A percentile compares a stretch with the other conserved stretches of the same genome.
Conservation (phyloP, 2,329 filamentous ascomycete species). For the Cercospora berteroae region DNA sequence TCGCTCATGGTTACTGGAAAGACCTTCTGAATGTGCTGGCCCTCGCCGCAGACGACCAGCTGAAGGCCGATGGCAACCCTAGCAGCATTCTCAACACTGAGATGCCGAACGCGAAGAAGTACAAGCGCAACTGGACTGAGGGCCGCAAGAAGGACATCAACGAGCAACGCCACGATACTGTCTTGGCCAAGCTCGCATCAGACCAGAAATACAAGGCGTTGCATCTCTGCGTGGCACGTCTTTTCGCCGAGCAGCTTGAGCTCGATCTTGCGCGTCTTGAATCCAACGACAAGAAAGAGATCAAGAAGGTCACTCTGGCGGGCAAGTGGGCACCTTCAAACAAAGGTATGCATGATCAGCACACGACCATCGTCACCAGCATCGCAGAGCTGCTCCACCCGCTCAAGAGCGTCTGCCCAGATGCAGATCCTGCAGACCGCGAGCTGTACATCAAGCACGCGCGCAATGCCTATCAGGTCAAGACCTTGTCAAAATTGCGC, state of each 20-base stretch:
- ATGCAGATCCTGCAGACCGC: constrained; percentile 39
- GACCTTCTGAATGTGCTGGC: constrained; percentile 59
- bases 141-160: constrained; percentile 36
- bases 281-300: constrained; percentile 42
- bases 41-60: constrained; percentile 50
- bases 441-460: constrained; percentile 55
- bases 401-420: constrained; percentile 36
- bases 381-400: constrained; percentile 58
- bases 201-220: constrained; percentile 53
- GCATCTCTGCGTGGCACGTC: constrained; percentile 53
- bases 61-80: constrained; percentile 46
- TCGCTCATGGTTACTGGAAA: constrained; percentile 63
- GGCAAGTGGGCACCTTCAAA: constrained; percentile 61
- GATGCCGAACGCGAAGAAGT: constrained; percentile 20
- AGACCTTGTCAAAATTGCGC: constrained; percentile 53
- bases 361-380: constrained; percentile 57
- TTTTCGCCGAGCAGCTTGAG: constrained; percentile 58
- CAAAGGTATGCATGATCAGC: constrained; percentile 56
- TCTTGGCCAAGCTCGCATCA: constrained; percentile 44
- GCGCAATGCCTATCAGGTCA: constrained; percentile 53
- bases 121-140: constrained; percentile 31
- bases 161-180: constrained; percentile 43
- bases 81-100: constrained; percentile 26
- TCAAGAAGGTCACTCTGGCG: constrained; percentile 53
- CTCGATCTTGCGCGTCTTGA: constrained; percentile 47